A percentile compares a stretch with the other conserved stretches of the same genome.
These are phyloP conservation scores for Penicillium sp. DNA, from an alignment of 2,329 filamentous ascomycete species.

Conservation along the genomic window DNA sequence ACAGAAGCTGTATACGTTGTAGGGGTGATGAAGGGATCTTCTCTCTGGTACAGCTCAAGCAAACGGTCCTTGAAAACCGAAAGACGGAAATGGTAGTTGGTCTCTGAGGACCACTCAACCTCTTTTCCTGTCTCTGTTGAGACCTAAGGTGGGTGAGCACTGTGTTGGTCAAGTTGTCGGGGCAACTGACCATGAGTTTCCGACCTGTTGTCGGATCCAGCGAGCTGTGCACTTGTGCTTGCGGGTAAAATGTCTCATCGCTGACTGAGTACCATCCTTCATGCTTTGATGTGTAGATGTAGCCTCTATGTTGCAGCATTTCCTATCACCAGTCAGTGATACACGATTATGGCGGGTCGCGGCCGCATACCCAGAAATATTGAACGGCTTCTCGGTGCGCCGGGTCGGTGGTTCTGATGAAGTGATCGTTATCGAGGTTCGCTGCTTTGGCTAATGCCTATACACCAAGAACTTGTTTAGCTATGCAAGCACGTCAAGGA, in stretches of 20 bases:
- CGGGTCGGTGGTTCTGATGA: slow-evolving; percentile 86
- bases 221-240: slow-evolving; percentile 69
- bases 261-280: slow-evolving; percentile 96
- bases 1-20: slow-evolving; percentile 74
- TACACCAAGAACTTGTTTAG: slow-evolving; percentile 2
- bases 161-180: background rate
- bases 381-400: slow-evolving; percentile 82
- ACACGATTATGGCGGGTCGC: background rate
- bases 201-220: slow-evolving; percentile 78
- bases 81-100: slow-evolving; percentile 92
- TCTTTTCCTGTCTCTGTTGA: slow-evolving; percentile 86
- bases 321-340: slow-evolving; percentile 43
- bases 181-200: slow-evolving; percentile 66
- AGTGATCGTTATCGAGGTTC: slow-evolving; percentile 75
- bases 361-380: slow-evolving; percentile 71
- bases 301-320: slow-evolving; percentile 71
- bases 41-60: slow-evolving; percentile 74
- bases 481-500: background rate
- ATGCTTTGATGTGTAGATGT: slow-evolving; percentile 83
- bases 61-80: slow-evolving; percentile 78
- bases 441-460: slow-evolving; percentile 68
- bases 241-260: slow-evolving; percentile 94
- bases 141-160: slow-evolving; percentile 42
- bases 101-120: slow-evolving; percentile 92
- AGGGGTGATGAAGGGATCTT: slow-evolving; percentile 77